Conservation (phyloP, 2,329 filamentous ascomycete genomes). For the Phialocephala sp. region DNA sequence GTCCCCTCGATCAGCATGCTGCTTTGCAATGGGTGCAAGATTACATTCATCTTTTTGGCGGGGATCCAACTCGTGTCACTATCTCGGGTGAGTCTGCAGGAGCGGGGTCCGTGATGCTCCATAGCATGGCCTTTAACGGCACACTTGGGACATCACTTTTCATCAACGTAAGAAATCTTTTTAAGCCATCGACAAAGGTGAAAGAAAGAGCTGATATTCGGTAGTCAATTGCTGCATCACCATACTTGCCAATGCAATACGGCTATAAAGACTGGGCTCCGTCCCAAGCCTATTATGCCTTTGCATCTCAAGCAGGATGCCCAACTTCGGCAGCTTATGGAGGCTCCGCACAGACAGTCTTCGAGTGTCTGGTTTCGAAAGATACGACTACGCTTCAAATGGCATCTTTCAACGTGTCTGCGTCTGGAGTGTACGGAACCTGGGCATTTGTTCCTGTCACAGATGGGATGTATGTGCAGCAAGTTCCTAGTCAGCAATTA, state of each 20-base stretch:
- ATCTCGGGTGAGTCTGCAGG: slow-evolving; percentile 60
- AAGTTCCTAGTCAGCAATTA: neutral
- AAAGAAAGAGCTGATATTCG: neutral
- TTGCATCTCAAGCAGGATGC: neutral
- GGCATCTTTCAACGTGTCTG: slow-evolving; percentile 4
- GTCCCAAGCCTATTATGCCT: neutral
- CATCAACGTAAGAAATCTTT: neutral
- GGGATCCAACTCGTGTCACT: slow-evolving; percentile 52
- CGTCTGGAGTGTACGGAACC: neutral
- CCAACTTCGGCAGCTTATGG: neutral
- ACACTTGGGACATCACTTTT: slow-evolving; percentile 2
- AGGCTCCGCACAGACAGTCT: neutral
- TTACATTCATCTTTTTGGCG: slow-evolving; percentile 43
- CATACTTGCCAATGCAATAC: neutral
- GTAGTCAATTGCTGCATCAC: neutral
- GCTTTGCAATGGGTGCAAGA: slow-evolving; percentile 51
- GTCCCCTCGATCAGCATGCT: slow-evolving; percentile 47
- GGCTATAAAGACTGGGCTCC: neutral
- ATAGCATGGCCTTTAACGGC: neutral
- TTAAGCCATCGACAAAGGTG: neutral
- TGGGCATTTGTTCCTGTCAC: neutral
- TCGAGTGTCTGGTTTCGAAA: neutral
- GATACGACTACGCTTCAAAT: neutral
- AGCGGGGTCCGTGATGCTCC: neutral
- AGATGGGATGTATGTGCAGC: neutral